phyloP scores from a whole-genome alignment of 2,329 filamentous ascomycete genomes.

The Exophiala spinifera region DNA sequence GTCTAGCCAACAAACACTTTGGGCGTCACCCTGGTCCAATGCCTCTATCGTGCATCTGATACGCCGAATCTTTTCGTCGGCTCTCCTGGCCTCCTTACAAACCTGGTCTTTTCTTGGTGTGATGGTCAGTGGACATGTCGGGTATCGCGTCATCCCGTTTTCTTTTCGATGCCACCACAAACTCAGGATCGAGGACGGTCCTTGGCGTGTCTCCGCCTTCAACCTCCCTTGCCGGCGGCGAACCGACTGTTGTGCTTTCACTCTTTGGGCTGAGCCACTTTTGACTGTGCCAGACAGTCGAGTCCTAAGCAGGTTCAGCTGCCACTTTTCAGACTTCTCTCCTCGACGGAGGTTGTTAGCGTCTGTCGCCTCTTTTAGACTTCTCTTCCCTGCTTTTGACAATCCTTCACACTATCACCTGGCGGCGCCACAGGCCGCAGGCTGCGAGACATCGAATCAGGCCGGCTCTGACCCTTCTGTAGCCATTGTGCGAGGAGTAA shows the following conservation, averaged over 20 bases:
- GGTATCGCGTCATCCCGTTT: slow-evolving; percentile 3
- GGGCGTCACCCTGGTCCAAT: not conserved
- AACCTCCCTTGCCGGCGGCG: not conserved
- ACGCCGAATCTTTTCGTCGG: not conserved
- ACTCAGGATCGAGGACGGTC: not conserved
- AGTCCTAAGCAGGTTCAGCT: not conserved
- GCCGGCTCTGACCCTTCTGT: not conserved
- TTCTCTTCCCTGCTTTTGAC: not conserved
- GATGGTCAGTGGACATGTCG: not conserved
- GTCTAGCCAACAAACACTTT: not conserved
- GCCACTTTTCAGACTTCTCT: not conserved
- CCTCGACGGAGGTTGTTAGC: not conserved
- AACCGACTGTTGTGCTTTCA: not conserved
- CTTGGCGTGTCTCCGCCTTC: not conserved
- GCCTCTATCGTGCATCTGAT: not conserved
- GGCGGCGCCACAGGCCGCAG: too few species aligned
- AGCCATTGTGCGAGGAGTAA: not conserved
- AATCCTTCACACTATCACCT: not conserved
- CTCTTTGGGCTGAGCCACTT: not conserved
- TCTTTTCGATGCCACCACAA: not conserved
- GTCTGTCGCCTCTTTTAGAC: not conserved
- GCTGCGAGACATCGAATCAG: not conserved
- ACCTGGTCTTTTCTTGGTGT: not conserved
- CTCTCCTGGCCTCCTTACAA: not conserved
- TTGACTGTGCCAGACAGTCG: not conserved